Evolutionary conservation across 2,329 filamentous ascomycete species (phyloP).

Genomic region (Dendryphion nanum): DNA sequence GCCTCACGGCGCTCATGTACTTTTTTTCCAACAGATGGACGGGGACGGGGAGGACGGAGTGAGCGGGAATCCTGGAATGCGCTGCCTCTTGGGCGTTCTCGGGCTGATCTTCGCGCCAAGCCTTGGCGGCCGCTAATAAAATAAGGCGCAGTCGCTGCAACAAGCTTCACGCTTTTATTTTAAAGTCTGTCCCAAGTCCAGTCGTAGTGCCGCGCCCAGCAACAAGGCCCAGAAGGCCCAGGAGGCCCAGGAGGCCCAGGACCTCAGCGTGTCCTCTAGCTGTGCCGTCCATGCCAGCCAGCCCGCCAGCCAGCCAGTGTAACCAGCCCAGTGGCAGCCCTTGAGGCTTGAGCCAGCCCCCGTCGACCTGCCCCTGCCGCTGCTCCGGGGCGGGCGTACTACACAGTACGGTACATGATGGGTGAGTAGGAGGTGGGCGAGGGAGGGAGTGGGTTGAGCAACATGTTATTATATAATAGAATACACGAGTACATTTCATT

Average conservation of each 20-base stretch:
- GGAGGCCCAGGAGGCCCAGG: too few species aligned
- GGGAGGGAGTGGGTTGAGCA: too few species aligned
- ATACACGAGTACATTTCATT: too few species aligned
- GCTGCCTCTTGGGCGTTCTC: conserved; percentile 8
- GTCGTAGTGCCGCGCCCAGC: too few species aligned
- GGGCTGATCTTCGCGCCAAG: conserved; percentile 26
- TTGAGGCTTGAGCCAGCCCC: too few species aligned
- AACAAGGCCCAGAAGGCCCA: background rate
- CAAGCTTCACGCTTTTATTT: conserved; percentile 37
- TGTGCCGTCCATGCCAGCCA: background rate
- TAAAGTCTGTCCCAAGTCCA: conserved; percentile 31
- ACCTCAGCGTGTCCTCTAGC: background rate
- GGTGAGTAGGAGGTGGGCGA: too few species aligned
- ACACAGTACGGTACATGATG: too few species aligned
- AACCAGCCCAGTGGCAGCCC: too few species aligned
- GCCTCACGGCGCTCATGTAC: conserved; percentile 26
- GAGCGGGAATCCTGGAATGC: background rate
- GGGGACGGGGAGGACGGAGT: background rate
- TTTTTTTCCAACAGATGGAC: conserved; percentile 7
- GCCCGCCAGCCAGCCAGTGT: background rate
- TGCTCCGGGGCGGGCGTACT: background rate
- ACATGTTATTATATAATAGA: too few species aligned
- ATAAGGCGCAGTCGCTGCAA: conserved; percentile 37
- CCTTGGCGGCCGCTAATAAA: conserved; percentile 30
- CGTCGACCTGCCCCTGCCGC: too few species aligned